Evolutionary conservation across 2,329 filamentous ascomycete species (phyloP), one percentile per base, ranked within the genome.

Genomic region (Neodidymelliopsis sp.): DNA sequence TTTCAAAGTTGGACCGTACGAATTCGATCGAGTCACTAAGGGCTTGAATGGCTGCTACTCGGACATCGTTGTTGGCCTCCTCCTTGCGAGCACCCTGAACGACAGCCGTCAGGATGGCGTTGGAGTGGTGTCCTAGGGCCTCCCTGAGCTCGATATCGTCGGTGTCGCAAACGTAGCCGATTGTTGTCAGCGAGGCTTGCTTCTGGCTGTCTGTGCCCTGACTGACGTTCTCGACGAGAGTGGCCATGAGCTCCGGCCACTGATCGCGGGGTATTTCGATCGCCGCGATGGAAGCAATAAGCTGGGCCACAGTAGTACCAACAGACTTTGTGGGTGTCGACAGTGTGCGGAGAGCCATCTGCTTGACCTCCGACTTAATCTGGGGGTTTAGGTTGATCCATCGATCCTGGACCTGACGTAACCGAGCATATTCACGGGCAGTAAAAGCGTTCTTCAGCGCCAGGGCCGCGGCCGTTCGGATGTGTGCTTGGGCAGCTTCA

Each of bases 381-480:
- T 89, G 85, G 62, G 85, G 81, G 67, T 91, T 88, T 61, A 93
- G 86, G 73, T 87, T 84, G 56, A 94, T 80, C 94, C 94, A 99
- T 87, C 95, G 91, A 70, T 86, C 83, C 79, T 97, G 94, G 49
- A 97, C 85, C 73, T 95, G 89, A 71, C 90, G 88, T 77, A 96
- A 86, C 71, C 91, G 88, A 68, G 85, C 80, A 69, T 87, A 87
- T 76, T 99, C 94, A 81, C 94, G 89, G 69, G 92, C 90, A 70
- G 90, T 91, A 80, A 99, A 97, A 68, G 94, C 89, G 82, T 99
- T 99, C 80, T 99, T 99, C 70, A 99, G 82, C 64, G 94, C 93
- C 66, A 99, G 85, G 85, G 92, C 94, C 66, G 94, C 94, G 63
- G 94, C 93, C 64, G 90, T 89, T 82, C 94, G 89, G 72, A 97